phyloP scores from a whole-genome alignment of 768 basidiomycete genomes.

The Fistulinella prunicolor region DNA sequence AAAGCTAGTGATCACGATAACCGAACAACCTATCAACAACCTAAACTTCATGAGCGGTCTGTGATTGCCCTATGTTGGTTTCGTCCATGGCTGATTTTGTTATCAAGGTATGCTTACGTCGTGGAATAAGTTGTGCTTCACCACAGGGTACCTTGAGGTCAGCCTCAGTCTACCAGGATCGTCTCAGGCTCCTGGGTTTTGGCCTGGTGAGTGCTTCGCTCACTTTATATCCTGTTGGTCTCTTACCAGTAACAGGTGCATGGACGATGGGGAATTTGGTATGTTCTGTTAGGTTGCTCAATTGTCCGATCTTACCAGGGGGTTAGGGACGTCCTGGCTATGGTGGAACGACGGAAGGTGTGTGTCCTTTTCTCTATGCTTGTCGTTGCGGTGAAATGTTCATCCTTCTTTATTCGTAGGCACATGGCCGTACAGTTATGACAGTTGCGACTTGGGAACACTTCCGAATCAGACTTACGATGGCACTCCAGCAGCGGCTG shows the following conservation, averaged over 20 bases:
- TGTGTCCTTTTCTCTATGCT: conserved; percentile 13
- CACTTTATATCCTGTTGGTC: neutral
- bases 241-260: conserved; percentile 37
- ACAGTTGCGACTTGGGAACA: conserved; percentile 82
- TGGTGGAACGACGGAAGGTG: conserved; percentile 83
- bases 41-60: conserved; percentile 81
- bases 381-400: neutral
- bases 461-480: conserved; percentile 75
- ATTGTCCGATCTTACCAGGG: conserved; percentile 19
- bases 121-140: conserved; percentile 97
- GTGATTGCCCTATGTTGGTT: conserved; percentile 19
- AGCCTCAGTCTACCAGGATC: conserved; percentile 72
- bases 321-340: conserved; percentile 78
- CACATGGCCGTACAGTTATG: conserved; percentile 81
- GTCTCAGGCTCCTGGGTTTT: conserved; percentile 62
- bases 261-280: conserved; percentile 78
- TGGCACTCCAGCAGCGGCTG: conserved; percentile 55
- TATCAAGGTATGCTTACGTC: conserved; percentile 64
- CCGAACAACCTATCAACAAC: conserved; percentile 65
- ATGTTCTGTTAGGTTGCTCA: conserved; percentile 8
- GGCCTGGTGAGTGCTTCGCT: conserved; percentile 66
- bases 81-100: conserved; percentile 6
- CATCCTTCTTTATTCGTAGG: conserved; percentile 26
- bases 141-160: conserved; percentile 86
- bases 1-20: conserved; percentile 77